Conservation (phyloP, 495 filamentous ascomycete species). For the Daldinia vernicosa region DNA sequence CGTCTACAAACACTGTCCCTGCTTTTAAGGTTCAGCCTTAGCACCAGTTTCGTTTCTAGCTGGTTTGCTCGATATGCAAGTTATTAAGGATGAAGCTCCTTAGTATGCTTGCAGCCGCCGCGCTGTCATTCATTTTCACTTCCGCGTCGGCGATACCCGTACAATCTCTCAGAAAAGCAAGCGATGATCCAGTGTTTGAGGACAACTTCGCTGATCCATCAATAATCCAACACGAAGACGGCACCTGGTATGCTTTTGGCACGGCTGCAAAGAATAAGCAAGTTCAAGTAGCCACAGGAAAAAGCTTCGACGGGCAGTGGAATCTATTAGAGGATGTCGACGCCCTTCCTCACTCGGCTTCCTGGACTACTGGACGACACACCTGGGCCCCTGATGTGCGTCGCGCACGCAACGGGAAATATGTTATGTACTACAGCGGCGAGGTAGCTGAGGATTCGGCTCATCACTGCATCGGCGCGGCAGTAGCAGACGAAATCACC, state of each 20-base stretch:
- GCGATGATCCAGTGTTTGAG: slow-evolving; percentile 25
- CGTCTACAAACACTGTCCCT: slow-evolving; percentile 7
- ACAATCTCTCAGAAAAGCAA: slow-evolving; percentile 10
- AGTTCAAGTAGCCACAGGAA: slow-evolving; percentile 48
- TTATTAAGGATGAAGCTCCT: slow-evolving; percentile 33
- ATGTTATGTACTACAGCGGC: slow-evolving; percentile 70
- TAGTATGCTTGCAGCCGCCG: slow-evolving; percentile 32
- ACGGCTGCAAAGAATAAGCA: slow-evolving; percentile 46
- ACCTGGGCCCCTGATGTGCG: slow-evolving; percentile 63
- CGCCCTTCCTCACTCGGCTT: slow-evolving; percentile 40
- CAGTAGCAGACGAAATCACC: slow-evolving; percentile 50
- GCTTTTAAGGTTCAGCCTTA: slow-evolving; percentile 31
- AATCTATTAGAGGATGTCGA: slow-evolving; percentile 42
- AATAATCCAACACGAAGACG: slow-evolving; percentile 45
- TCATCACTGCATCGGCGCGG: slow-evolving; percentile 66
- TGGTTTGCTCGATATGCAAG: slow-evolving; percentile 29
- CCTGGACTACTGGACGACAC: slow-evolving; percentile 46
- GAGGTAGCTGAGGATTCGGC: slow-evolving; percentile 46
- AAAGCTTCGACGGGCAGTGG: slow-evolving; percentile 42
- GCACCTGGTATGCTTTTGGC: slow-evolving; percentile 52
- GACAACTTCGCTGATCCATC: slow-evolving; percentile 51
- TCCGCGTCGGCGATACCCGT: slow-evolving; percentile 27
- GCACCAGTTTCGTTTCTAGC: slow-evolving; percentile 7
- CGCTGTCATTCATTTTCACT: slow-evolving; percentile 27
- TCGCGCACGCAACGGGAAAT: slow-evolving; percentile 50